phyloP scores from a whole-genome alignment of 257 asterid genomes.

The Lavandula angustifolia region DNA sequence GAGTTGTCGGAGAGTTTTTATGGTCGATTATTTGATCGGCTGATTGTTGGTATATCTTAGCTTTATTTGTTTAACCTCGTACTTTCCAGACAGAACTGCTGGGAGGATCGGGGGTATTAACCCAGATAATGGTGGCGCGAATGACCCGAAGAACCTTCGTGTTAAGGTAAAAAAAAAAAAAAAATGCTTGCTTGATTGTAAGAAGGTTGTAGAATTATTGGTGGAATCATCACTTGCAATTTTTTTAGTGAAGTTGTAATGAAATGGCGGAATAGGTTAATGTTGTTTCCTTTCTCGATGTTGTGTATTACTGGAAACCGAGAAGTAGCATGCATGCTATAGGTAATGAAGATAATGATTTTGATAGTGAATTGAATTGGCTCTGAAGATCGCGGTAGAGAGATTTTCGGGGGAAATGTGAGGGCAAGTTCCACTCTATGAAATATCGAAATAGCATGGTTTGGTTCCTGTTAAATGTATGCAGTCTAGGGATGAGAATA shows the following conservation, averaged over 20 bases:
- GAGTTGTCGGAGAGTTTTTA: background rate
- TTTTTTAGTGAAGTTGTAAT: background rate
- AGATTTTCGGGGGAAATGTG: background rate
- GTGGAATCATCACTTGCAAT: background rate
- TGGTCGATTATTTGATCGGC: background rate
- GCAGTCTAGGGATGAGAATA: no score
- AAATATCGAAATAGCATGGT: background rate
- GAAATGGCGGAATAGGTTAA: background rate
- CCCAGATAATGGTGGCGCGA: conserved; percentile 41
- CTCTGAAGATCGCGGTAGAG: conserved; percentile 1
- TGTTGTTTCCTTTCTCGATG: background rate
- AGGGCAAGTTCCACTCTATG: background rate
- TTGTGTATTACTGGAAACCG: background rate
- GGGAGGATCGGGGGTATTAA: conserved; percentile 40
- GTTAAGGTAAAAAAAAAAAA: conserved; percentile 43
- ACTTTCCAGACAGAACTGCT: conserved; percentile 39
- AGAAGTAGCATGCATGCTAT: background rate
- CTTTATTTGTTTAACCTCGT: background rate
- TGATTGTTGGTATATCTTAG: background rate
- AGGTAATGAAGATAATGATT: background rate
- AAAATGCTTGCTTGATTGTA: background rate
- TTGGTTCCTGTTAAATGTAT: background rate
- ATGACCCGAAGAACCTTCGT: conserved; percentile 47
- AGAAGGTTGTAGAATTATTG: conserved; percentile 11
- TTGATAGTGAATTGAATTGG: background rate